phyloP scores from a whole-genome alignment of 1,284 basidiomycete species.

The Phlebopus sp. region DNA sequence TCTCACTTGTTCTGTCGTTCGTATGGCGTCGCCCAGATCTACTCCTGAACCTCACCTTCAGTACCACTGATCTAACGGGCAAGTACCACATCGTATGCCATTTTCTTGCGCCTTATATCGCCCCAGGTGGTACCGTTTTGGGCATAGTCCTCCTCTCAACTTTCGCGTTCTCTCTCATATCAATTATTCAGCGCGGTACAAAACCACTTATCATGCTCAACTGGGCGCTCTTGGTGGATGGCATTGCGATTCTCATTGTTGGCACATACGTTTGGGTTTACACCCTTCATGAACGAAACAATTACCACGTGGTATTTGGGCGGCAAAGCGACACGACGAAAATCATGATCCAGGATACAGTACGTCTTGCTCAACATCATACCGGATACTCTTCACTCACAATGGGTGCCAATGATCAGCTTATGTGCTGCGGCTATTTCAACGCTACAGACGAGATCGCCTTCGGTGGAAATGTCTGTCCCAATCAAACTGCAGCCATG shows the following conservation, averaged over 20 bases:
- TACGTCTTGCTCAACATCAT: conserved; percentile 29
- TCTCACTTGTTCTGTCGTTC: conserved; percentile 66
- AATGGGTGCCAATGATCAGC: conserved; percentile 36
- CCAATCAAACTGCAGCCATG: conserved; percentile 41
- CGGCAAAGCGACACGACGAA: conserved; percentile 45
- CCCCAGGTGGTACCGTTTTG: conserved; percentile 64
- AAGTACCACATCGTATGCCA: conserved; percentile 19
- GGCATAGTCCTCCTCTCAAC: conserved; percentile 69
- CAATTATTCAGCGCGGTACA: conserved; percentile 67
- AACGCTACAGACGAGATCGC: conserved; percentile 57
- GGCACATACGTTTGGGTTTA: conserved; percentile 78
- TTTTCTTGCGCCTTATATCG: background rate
- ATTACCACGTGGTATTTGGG: conserved; percentile 61
- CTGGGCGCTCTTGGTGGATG: conserved; percentile 63
- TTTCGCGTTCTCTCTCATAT: conserved; percentile 64
- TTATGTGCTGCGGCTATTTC: conserved; percentile 83
- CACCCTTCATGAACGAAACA: conserved; percentile 65
- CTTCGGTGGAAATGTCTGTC: conserved; percentile 62
- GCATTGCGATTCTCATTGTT: conserved; percentile 54
- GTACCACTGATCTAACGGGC: conserved; percentile 58
- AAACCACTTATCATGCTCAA: conserved; percentile 69
- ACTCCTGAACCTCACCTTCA: conserved; percentile 69
- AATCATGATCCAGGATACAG: conserved; percentile 69
- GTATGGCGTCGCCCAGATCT: conserved; percentile 64
- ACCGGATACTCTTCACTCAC: background rate